Evolutionary conservation across 148 eudicot genomes (phyloP), one percentile per base, ranked within the genome.

Genomic region (Camellia granthamiana): DNA sequence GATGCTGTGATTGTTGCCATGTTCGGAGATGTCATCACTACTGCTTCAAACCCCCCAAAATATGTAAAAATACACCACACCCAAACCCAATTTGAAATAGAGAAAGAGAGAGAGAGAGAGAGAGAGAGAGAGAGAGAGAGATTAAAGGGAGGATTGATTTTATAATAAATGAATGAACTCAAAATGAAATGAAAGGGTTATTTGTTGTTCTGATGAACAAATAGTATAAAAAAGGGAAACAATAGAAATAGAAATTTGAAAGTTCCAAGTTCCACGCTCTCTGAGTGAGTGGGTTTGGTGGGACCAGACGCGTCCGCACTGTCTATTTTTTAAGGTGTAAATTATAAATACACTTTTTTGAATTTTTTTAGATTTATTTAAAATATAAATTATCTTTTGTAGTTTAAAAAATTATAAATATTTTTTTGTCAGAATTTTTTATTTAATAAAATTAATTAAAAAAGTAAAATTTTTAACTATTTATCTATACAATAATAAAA

Each of bases 1-100:
- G 95, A 95, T n/a, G 90, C 90, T 5, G 98, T 93, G 71, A 89
- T 87, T 52, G 91, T 85, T 60, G 89, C 87, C 96, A 91, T 91
- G 77, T 87, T 81, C 63, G 87, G 81, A 51, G 76, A 43, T 69
- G 81, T 54, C 90, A 85, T 85, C 52, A 15, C 67, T 79, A 2
- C 44, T 4, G 9, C 66, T 12, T 8, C 61, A 6, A 63, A 63
- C 51, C 51, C 51, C 51, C 21, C 76, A 19, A 18, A 55, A 38
- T 30, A 30, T 55, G 76, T 9, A 10, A 18, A 41, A 52, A 63
- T 41, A 58, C 16, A 76, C 44, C 19, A 66, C 52, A 3, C 14
- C 23, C 23, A 23, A 23, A 23, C 23, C 23, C 23, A 23, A 23
- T 23, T 23, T 23, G 72, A 71, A 54, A 69, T 23, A 23, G 23